Evolutionary conservation across 2,329 filamentous ascomycete genomes (phyloP).

Genomic region (Rugonectria rugulosa): DNA sequence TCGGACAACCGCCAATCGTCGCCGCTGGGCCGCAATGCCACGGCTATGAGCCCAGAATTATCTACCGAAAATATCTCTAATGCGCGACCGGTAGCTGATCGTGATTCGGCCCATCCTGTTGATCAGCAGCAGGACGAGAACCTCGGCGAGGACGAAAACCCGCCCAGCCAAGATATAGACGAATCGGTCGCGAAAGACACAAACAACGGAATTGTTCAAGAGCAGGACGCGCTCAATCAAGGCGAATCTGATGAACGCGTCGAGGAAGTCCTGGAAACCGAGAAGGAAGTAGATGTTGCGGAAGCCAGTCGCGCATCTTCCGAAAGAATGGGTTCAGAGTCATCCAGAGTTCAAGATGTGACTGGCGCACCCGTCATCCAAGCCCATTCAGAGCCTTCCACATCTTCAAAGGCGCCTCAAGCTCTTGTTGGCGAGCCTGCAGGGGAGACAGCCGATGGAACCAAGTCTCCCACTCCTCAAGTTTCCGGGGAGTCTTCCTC

Average conservation of each 20-base stretch:
- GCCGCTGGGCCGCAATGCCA: conserved; percentile 10
- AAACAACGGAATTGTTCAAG: not conserved
- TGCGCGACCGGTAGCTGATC: not conserved
- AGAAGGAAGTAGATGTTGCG: not conserved
- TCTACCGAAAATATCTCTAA: conserved; percentile 22
- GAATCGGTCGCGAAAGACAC: not conserved
- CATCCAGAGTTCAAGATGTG: too few species aligned
- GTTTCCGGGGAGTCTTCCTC: not conserved
- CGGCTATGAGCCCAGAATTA: conserved; percentile 8
- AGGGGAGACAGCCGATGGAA: not conserved
- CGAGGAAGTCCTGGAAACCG: not conserved
- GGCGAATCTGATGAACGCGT: not conserved
- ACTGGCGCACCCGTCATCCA: too few species aligned
- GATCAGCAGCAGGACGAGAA: too few species aligned
- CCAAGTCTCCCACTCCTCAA: not conserved
- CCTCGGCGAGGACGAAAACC: not conserved
- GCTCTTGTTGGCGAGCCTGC: not conserved
- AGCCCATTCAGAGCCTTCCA: too few species aligned
- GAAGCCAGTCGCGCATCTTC: too few species aligned
- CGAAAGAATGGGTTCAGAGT: too few species aligned
- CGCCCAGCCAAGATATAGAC: not conserved
- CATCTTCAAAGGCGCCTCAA: not conserved
- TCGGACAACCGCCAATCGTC: conserved; percentile 12
- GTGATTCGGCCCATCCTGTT: too few species aligned
- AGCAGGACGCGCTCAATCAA: not conserved